Evolutionary conservation across 2,329 filamentous ascomycete species (phyloP), one percentile per base, ranked within the genome.

Genomic region (Colletotrichum cordylinicola): DNA sequence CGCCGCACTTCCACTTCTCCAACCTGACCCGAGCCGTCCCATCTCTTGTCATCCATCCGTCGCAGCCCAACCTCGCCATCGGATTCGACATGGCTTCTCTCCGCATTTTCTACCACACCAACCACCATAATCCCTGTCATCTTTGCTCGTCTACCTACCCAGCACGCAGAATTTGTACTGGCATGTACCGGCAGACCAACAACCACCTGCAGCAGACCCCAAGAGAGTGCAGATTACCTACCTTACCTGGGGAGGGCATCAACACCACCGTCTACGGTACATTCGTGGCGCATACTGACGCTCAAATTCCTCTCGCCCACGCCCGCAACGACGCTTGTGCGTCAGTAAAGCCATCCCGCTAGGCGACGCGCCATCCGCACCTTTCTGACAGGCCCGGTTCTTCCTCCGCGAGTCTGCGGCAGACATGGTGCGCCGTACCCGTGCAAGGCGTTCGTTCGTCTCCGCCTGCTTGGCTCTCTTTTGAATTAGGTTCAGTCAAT

Each of bases 141-240:
- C 72, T 56, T 68, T 66, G 72, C 31, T 18, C 18, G 10, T 56
- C 29, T 12, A 48, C 29, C 12, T 52, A 21, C 8, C 15, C 35
- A 24, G 29, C 16, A 13, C 18, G 72, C 33, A 33, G 67, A 52
- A 39, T 24, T 62, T 43, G 72, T 67, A 56, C 62, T 56, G 39
- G 16, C 62, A 62, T 62, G 70, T 67, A 75, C 69, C 69, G 55
- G 56, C 69, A 52, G 27, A 33, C 21, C 18, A 61, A 55, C 29
- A 27, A 64, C 15, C 60, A 71, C 67, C 72, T 39, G 72, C 68
- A 64, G 58, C 69, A 31, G 37, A 72, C 62, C 62, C 67, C 70
- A 52, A 60, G 72, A 48, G 60, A 33, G 31, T 62, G 67, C 58
- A 71, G 43, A 29, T 62, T 72, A 52, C 43, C 18, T 52, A 16